Evolutionary conservation across 805 yeast genomes (phyloP), one percentile per base, ranked within the genome.

Genomic region (Zygoascus flipseniorum): DNA sequence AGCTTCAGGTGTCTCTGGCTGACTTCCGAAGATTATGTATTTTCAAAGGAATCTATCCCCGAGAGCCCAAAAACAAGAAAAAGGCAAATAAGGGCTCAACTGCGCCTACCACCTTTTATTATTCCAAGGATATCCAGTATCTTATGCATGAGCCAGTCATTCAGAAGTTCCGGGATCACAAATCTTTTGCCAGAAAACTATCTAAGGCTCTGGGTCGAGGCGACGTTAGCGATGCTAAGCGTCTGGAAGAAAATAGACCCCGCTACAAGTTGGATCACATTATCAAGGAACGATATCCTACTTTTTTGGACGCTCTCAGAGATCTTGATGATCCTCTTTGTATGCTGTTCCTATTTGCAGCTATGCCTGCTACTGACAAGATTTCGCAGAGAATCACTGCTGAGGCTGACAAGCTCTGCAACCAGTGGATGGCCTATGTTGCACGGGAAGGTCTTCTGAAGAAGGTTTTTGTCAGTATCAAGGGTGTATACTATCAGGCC

Each of bases 81-180:
- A 90, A 89, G 77, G 97, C 97, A 56, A 92, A 89, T 72, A 93
- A 89, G 72, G 98, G 99, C 20, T 86, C 96, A n/a, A 88, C 97
- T 8, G 95, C 95, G 26, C 96, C 96, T 47, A 85, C 86, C 23
- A 93, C 99, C 2, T 95, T 93, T 69, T 93, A 93, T 73, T 92
- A 89, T 69, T 70, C 85, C 58, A 93, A 89, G 71, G 99, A 93
- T 69, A 93, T 93, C 60, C 96, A 90, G 71, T 93, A 92, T 69
- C 75, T 93, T 62, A 73, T 89, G 75, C 99, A 93, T 69, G 99
- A 93, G 73, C 98, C 98, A 3, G 86, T 93, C 26, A 76, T 93
- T 62, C 79, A 78, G 57, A 89, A 87, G 71, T 93, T 93, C 72
- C 82, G 99, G 73, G 96, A 90, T 56, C 98, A 93, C 72, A 93